phyloP scores from a whole-genome alignment of 495 filamentous ascomycete species.

The Neurospora africana region DNA sequence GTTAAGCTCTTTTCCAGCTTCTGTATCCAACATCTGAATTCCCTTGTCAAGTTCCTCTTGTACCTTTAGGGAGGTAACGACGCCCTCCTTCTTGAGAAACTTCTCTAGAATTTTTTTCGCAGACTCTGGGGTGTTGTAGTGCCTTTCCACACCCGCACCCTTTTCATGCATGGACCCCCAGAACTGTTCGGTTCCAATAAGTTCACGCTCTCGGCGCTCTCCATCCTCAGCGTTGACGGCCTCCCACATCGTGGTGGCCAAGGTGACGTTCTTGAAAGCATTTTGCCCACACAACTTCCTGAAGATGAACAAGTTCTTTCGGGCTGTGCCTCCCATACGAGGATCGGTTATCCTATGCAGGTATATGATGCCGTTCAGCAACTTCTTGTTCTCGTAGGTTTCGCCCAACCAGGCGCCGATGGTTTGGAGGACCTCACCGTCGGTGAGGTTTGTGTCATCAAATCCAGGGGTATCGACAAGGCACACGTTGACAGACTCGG shows the following conservation, averaged over 20 bases:
- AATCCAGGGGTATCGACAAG: constrained; percentile 36
- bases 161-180: constrained; percentile 27
- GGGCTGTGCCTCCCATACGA: constrained; percentile 28
- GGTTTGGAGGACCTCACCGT: constrained; percentile 25
- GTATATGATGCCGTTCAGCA: constrained; percentile 31
- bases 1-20: too few relatives aligned
- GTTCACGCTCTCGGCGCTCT: constrained; percentile 24
- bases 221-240: too few relatives aligned
- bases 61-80: too few relatives aligned
- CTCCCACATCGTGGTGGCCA: constrained; percentile 38
- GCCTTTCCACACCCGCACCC: constrained; percentile 16
- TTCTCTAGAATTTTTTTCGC: constrained; percentile 1
- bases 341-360: constrained; percentile 35
- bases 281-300: constrained; percentile 31
- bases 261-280: constrained; percentile 27
- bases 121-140: constrained; percentile 19
- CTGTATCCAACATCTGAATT: too few relatives aligned
- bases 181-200: constrained; percentile 24
- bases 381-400: constrained; percentile 1
- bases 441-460: constrained; percentile 25
- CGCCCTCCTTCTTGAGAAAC: neutral
- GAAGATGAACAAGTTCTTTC: constrained; percentile 34
- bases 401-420: constrained; percentile 19
- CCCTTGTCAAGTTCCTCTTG: too few relatives aligned
- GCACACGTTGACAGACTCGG: constrained; percentile 2